phyloP scores from a whole-genome alignment of 1,284 basidiomycete species.

The Microbotryomycetes sp. region DNA sequence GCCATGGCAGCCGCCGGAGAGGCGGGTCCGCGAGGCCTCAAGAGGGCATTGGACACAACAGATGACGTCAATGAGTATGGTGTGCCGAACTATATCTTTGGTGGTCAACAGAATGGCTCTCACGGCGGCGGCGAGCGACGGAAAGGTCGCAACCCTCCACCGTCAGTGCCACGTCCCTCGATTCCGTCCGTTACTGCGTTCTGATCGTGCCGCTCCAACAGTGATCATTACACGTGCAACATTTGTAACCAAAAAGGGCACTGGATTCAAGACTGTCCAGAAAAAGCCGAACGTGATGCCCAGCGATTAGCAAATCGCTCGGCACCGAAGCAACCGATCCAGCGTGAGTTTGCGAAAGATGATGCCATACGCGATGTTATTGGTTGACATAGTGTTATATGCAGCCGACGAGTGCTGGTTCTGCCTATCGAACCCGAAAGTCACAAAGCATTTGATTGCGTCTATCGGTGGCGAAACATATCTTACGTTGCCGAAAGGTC shows the following conservation, averaged over 20 bases:
- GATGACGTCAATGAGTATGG: slow-evolving; percentile 33
- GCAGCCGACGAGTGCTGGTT: slow-evolving; percentile 92
- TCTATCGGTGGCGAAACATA: slow-evolving; percentile 88
- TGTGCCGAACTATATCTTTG: slow-evolving; percentile 36
- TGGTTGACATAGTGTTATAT: neutral
- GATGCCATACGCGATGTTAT: neutral
- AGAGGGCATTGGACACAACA: slow-evolving; percentile 19
- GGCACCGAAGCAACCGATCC: slow-evolving; percentile 65
- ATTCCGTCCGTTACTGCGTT: slow-evolving; percentile 34
- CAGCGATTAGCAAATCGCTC: slow-evolving; percentile 7
- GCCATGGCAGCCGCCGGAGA: slow-evolving; percentile 30
- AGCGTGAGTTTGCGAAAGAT: slow-evolving; percentile 56
- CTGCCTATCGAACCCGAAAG: slow-evolving; percentile 83
- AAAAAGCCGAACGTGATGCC: slow-evolving; percentile 38
- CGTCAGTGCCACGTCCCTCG: slow-evolving; percentile 45
- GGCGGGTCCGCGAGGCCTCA: slow-evolving; percentile 23
- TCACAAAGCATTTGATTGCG: slow-evolving; percentile 88
- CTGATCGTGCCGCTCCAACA: slow-evolving; percentile 5
- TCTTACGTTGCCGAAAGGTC: slow-evolving; percentile 85
- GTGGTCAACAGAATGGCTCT: slow-evolving; percentile 3
- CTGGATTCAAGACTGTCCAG: slow-evolving; percentile 75
- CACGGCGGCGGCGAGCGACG: slow-evolving; percentile 1
- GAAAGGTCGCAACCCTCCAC: slow-evolving; percentile 28
- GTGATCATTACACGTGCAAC: slow-evolving; percentile 32
- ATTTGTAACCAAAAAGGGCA: slow-evolving; percentile 49